Evolutionary conservation across 768 basidiomycete species (phyloP).

Genomic region (Trametes cinnabarina): DNA sequence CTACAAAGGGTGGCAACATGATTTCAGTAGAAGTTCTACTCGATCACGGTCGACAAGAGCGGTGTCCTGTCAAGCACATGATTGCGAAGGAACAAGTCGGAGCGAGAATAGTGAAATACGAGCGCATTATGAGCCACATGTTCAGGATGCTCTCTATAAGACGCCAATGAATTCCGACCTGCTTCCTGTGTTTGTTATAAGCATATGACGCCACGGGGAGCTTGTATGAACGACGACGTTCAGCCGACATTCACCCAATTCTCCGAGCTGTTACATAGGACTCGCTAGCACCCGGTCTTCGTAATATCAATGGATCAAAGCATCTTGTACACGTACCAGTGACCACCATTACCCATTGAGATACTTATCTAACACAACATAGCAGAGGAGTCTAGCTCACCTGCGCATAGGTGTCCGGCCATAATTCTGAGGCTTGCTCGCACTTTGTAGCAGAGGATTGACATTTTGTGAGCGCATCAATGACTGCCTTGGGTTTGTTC

Average conservation of each 20-base stretch:
- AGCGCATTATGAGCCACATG: too few relatives aligned
- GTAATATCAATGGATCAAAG: too few relatives aligned
- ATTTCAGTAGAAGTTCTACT: neutral
- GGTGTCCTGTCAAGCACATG: neutral
- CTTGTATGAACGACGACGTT: neutral
- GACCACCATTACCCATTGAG: too few relatives aligned
- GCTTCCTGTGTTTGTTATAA: too few relatives aligned
- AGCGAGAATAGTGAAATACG: too few relatives aligned
- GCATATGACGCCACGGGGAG: neutral
- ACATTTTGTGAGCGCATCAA: constrained; percentile 65
- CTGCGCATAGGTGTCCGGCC: constrained; percentile 75
- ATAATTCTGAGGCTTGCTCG: constrained; percentile 52
- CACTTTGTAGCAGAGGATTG: constrained; percentile 70
- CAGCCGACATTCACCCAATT: neutral
- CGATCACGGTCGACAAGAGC: too few relatives aligned
- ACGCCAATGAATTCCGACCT: too few relatives aligned
- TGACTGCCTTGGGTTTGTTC: constrained; percentile 64
- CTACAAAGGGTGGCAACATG: constrained; percentile 28
- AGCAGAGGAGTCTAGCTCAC: constrained; percentile 41
- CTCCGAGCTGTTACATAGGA: neutral
- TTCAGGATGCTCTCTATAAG: too few relatives aligned
- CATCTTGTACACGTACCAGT: too few relatives aligned
- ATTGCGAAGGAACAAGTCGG: neutral
- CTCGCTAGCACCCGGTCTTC: too few relatives aligned
- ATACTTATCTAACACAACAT: too few relatives aligned